Conservation (phyloP, 768 basidiomycete species). For the Gymnopilus dilepis region DNA sequence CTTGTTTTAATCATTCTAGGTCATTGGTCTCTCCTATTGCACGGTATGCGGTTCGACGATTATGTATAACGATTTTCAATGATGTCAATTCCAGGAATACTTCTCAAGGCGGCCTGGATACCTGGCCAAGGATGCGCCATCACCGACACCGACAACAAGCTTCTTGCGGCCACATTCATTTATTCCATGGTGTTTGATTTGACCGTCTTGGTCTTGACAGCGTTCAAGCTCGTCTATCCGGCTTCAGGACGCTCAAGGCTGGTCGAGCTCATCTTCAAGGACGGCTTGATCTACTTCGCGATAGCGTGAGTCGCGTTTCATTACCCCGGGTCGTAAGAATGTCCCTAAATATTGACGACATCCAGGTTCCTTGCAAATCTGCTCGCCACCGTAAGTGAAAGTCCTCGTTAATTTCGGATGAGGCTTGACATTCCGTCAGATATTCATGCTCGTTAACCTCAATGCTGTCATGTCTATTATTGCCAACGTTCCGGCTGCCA, state of each 20-base stretch:
- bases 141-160: slow-evolving; percentile 57
- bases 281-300: slow-evolving; percentile 73
- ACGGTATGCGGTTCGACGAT: slow-evolving; percentile 57
- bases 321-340: background rate
- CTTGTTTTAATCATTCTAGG: slow-evolving; percentile 63
- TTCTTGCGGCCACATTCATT: slow-evolving; percentile 71
- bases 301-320: slow-evolving; percentile 59
- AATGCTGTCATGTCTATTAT: slow-evolving; percentile 79
- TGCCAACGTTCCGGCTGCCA: slow-evolving; percentile 73
- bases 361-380: slow-evolving; percentile 70
- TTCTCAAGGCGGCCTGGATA: slow-evolving; percentile 64
- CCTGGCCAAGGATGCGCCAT: slow-evolving; percentile 58
- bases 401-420: background rate
- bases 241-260: slow-evolving; percentile 55
- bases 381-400: slow-evolving; percentile 60
- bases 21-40: slow-evolving; percentile 74
- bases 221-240: slow-evolving; percentile 60
- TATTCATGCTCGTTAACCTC: slow-evolving; percentile 70
- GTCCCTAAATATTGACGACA: background rate
- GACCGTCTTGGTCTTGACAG: slow-evolving; percentile 62
- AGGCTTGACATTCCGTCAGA: slow-evolving; percentile 28
- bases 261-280: slow-evolving; percentile 69
- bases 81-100: slow-evolving; percentile 45
- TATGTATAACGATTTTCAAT: background rate
- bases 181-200: slow-evolving; percentile 80